phyloP scores from a whole-genome alignment of 2,329 filamentous ascomycete species.

The Graphilbum sp. region DNA sequence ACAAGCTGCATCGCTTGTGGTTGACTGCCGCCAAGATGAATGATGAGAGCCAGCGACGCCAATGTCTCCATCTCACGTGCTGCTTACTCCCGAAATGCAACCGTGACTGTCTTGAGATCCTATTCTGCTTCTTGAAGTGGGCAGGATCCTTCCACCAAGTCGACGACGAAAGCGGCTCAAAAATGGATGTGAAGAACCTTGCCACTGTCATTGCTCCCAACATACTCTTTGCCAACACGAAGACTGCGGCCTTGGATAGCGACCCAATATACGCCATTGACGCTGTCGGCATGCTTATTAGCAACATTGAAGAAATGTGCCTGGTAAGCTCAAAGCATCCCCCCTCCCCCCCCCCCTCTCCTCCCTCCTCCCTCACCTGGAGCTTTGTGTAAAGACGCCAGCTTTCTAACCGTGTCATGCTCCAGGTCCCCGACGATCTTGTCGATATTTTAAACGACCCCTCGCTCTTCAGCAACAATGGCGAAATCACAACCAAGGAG shows the following conservation, averaged over 20 bases:
- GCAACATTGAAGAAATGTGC: constrained; percentile 91
- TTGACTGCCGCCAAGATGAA: constrained; percentile 77
- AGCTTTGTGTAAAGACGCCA: too few species aligned
- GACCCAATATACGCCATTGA: constrained; percentile 90
- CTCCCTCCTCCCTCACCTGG: too few species aligned
- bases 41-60: constrained; percentile 65
- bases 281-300: constrained; percentile 79
- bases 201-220: constrained; percentile 96
- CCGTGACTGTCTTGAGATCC: constrained; percentile 82
- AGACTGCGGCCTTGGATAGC: constrained; percentile 53
- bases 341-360: neutral
- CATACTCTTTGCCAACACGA: constrained; percentile 59
- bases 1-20: constrained; percentile 86
- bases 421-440: constrained; percentile 81
- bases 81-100: constrained; percentile 87
- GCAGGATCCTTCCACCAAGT: constrained; percentile 93
- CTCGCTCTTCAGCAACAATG: constrained; percentile 60
- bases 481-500: constrained; percentile 90
- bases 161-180: constrained; percentile 90
- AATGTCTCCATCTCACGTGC: constrained; percentile 77
- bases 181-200: constrained; percentile 97
- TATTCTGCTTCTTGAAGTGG: constrained; percentile 96
- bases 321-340: constrained; percentile 52
- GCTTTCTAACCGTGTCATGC: constrained; percentile 7
- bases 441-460: constrained; percentile 74